phyloP scores from a whole-genome alignment of 2,329 filamentous ascomycete species.

The Lasiodiplodia gonubiensis region DNA sequence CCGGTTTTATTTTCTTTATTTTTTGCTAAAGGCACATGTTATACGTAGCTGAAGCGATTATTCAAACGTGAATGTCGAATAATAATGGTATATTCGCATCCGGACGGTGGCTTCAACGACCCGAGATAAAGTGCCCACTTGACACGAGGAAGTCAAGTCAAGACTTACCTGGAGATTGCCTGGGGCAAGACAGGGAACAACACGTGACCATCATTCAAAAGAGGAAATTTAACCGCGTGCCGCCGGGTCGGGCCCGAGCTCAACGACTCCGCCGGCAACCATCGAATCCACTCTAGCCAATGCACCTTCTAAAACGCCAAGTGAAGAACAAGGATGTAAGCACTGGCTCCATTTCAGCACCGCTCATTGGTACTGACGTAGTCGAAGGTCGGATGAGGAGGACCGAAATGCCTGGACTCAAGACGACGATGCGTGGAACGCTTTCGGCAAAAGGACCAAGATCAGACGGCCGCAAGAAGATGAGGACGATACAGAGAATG shows the following conservation, averaged over 20 bases:
- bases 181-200: not conserved
- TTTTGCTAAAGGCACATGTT: too few species aligned
- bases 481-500: conserved; percentile 62
- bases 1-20: too few species aligned
- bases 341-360: not conserved
- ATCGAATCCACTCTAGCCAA: not conserved
- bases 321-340: not conserved
- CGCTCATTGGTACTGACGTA: not conserved
- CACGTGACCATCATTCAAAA: not conserved
- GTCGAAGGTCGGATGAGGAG: not conserved
- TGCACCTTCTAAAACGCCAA: not conserved
- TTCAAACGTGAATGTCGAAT: too few species aligned
- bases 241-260: not conserved
- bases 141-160: too few species aligned
- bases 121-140: too few species aligned
- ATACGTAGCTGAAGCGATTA: too few species aligned
- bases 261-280: not conserved
- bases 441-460: not conserved
- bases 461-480: conserved; percentile 32
- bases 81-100: too few species aligned
- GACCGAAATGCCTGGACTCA: not conserved
- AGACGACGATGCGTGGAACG: conserved; percentile 16
- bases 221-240: not conserved
- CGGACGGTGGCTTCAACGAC: too few species aligned
- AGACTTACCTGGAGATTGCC: too few species aligned